A percentile compares a stretch with the other conserved stretches of the same genome.
Evolutionary conservation across 2,329 filamentous ascomycete genomes (phyloP).

Genomic region (Cladosporium oxysporum): DNA sequence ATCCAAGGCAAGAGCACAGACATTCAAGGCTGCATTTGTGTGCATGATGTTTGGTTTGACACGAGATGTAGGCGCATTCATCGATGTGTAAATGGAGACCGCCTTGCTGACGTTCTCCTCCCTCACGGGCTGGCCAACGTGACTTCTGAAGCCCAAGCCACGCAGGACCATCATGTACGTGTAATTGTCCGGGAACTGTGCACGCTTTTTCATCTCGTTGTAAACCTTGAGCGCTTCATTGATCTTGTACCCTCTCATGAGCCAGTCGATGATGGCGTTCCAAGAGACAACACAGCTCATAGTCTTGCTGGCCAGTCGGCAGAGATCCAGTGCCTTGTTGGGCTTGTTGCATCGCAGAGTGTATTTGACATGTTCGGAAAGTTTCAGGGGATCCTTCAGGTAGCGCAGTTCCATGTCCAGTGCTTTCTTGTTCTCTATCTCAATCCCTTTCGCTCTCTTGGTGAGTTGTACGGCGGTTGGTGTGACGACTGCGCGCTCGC

Average conservation of each 20-base stretch:
- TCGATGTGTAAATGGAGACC: conserved; percentile 73
- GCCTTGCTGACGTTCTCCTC: conserved; percentile 67
- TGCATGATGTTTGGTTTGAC: conserved; percentile 77
- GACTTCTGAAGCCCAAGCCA: conserved; percentile 58
- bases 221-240: conserved; percentile 74
- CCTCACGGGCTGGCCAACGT: conserved; percentile 46
- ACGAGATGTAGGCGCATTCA: conserved; percentile 63
- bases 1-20: conserved; percentile 73
- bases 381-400: conserved; percentile 69
- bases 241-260: conserved; percentile 62
- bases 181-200: conserved; percentile 73
- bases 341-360: conserved; percentile 61
- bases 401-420: conserved; percentile 61
- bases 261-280: conserved; percentile 80
- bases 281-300: conserved; percentile 73
- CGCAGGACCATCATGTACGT: conserved; percentile 84
- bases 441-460: conserved; percentile 3
- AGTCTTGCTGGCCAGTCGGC: conserved; percentile 67
- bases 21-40: conserved; percentile 81
- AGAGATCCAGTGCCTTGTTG: conserved; percentile 68
- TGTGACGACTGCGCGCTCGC: not conserved
- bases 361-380: conserved; percentile 67
- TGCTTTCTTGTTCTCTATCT: conserved; percentile 29
- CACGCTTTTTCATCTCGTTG: conserved; percentile 99
- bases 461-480: not conserved